These are phyloP conservation scores for Hippophae rhamnoides DNA, from an alignment of 306 rosid genomes.

Conservation along the genomic window DNA sequence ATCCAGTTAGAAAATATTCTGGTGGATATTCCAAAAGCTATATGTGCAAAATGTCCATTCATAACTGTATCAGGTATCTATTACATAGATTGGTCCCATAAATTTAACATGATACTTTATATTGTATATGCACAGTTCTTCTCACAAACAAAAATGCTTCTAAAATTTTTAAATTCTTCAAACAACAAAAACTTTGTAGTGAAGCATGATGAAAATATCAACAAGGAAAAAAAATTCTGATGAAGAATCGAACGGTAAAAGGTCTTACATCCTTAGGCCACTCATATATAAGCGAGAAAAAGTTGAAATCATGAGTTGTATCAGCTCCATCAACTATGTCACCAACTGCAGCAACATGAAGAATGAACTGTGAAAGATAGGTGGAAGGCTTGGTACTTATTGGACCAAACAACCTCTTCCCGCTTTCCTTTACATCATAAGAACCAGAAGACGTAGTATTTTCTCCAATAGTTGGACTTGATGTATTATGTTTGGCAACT, in stretches of 20 bases:
- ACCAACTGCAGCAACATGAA: slow-evolving; percentile 93
- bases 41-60: too few species aligned
- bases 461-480: slow-evolving; percentile 46
- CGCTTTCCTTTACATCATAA: slow-evolving; percentile 75
- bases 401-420: slow-evolving; percentile 71
- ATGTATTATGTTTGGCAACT: slow-evolving; percentile 55
- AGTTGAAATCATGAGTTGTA: slow-evolving; percentile 96
- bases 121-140: too few species aligned
- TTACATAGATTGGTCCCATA: background rate
- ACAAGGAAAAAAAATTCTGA: background rate
- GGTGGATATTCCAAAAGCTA: too few species aligned
- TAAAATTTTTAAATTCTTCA: slow-evolving; percentile 2
- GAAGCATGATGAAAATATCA: background rate
- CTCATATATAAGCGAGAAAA: slow-evolving; percentile 80
- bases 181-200: slow-evolving; percentile 12
- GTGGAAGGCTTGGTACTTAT: slow-evolving; percentile 77
- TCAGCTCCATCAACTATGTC: slow-evolving; percentile 97
- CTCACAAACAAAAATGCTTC: background rate
- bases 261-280: slow-evolving; percentile 97
- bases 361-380: slow-evolving; percentile 82
- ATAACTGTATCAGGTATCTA: too few species aligned
- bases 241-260: slow-evolving; percentile 18
- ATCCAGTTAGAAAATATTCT: too few species aligned
- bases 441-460: slow-evolving; percentile 41
- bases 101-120: too few species aligned